A percentile compares a stretch with the other conserved stretches of the same genome.
These are phyloP conservation scores for Clitopilus passeckerianus DNA, from an alignment of 768 basidiomycete genomes.

Conservation along the genomic window DNA sequence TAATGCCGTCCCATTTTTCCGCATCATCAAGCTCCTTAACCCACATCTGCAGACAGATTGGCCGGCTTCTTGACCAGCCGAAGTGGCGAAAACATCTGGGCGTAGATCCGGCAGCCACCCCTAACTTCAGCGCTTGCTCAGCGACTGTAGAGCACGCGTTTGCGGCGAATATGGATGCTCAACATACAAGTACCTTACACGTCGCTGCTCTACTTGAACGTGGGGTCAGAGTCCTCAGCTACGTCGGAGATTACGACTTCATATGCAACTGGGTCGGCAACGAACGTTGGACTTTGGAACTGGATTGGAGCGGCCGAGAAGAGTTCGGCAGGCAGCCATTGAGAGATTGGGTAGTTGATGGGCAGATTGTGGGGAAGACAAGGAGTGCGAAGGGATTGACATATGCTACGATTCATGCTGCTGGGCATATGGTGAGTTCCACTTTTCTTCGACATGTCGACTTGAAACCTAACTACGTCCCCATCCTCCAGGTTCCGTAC, in stretches of 20 bases:
- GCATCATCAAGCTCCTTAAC: not conserved
- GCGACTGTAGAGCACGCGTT: slow-evolving; percentile 46
- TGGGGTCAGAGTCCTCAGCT: slow-evolving; percentile 62
- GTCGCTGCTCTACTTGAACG: slow-evolving; percentile 67
- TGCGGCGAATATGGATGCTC: slow-evolving; percentile 32
- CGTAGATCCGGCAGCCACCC: slow-evolving; percentile 41
- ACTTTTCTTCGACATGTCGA: slow-evolving; percentile 1
- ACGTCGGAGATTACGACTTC: slow-evolving; percentile 69
- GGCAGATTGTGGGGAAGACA: slow-evolving; percentile 33
- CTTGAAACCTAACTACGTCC: slow-evolving; percentile 10
- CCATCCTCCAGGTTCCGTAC: slow-evolving; percentile 44
- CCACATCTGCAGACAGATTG: slow-evolving; percentile 14
- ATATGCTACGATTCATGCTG: slow-evolving; percentile 60
- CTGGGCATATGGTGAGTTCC: slow-evolving; percentile 70
- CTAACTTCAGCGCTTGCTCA: slow-evolving; percentile 29
- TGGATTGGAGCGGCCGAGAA: slow-evolving; percentile 67
- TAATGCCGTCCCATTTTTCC: slow-evolving; percentile 7
- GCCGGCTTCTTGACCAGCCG: slow-evolving; percentile 59
- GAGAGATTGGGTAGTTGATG: slow-evolving; percentile 55
- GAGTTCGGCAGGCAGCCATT: slow-evolving; percentile 36
- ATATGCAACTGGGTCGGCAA: slow-evolving; percentile 77
- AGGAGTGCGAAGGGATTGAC: slow-evolving; percentile 49
- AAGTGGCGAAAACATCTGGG: slow-evolving; percentile 53
- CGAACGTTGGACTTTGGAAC: slow-evolving; percentile 58
- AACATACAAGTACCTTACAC: slow-evolving; percentile 47